Evolutionary conservation across 2,329 filamentous ascomycete genomes (phyloP), one percentile per base, ranked within the genome.

Genomic region (Exophiala dermatitidis): DNA sequence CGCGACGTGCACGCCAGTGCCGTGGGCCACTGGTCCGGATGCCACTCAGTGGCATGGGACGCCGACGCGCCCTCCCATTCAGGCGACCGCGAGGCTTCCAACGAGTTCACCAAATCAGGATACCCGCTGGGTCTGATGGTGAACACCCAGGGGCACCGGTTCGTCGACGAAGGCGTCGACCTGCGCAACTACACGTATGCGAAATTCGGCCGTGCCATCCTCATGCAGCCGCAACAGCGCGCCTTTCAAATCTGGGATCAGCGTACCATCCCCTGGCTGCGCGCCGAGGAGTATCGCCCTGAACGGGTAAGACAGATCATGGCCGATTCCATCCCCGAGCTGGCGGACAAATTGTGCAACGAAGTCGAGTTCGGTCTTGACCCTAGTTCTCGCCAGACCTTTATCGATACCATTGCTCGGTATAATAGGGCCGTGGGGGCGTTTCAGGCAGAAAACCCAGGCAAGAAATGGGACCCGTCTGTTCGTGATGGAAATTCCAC

Each of bases 151-250:
- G 83, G 83, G 0, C 63, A 75, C 40, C 72, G 83, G 1, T 86
- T 86, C 61, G 81, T 86, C 0, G 82, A 86, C 60, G 83, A 86
- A 62, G 83, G 83, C 0, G 61, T 79, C 5, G 83, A 86, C 59
- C 65, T 85, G 58, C 72, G 82, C 2, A 86, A 86, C 63, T 85
- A 80, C 62, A 86, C 83, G 0, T 86, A 86, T 60, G 83, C 83
- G 29, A 78, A 78, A 60, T 84, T 85, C 60, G 83, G 83, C 0
- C 69, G 74, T 9, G 80, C 77, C 6, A 84, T 86, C 45, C 68
- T 85, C 12, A 66, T 69, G 9, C 83, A 86, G 60, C 79, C 81
- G 0, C 73, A 74, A 0, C 73, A 78, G 4, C 65, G 77, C 5
- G 83, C 80, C 0, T 86, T 84, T 60, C 83, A 86, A 63, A 65